Percentiles rank a stretch among this genome's conserved stretches.
These are phyloP conservation scores for Globisporangium rhizosaccharum DNA, from an alignment of 352 stramenopile genomes.

Conservation along the genomic window DNA sequence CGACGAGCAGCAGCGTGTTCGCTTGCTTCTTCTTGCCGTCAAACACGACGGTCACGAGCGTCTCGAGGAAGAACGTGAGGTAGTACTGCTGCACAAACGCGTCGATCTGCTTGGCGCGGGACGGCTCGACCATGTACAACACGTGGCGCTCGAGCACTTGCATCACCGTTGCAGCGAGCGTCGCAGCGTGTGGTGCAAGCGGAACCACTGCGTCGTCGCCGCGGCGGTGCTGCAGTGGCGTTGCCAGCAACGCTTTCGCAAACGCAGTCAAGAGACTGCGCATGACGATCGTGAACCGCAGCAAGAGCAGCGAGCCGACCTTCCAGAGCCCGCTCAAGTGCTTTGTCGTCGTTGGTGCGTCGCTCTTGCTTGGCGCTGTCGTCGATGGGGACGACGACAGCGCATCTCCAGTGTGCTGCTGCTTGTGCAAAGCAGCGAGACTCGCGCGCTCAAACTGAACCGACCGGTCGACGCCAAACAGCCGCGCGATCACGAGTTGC, in stretches of 20 bases:
- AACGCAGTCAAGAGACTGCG: slow-evolving; percentile 58
- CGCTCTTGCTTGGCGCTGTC: neutral
- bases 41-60: slow-evolving; percentile 64
- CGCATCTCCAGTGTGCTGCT: slow-evolving; percentile 5
- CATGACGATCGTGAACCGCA: slow-evolving; percentile 74
- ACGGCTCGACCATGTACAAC: slow-evolving; percentile 37
- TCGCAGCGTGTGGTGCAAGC: slow-evolving; percentile 53
- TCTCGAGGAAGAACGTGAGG: slow-evolving; percentile 74
- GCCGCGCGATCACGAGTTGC: slow-evolving; percentile 45
- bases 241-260: slow-evolving; percentile 60
- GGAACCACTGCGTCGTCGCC: slow-evolving; percentile 52
- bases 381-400: neutral
- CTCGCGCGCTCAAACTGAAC: slow-evolving; percentile 72
- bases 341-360: neutral
- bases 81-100: slow-evolving; percentile 73
- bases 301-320: slow-evolving; percentile 65
- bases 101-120: slow-evolving; percentile 38
- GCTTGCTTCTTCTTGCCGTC: slow-evolving; percentile 73
- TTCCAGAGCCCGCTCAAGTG: slow-evolving; percentile 57
- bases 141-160: slow-evolving; percentile 47
- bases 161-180: slow-evolving; percentile 36
- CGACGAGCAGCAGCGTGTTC: slow-evolving; percentile 63
- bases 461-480: slow-evolving; percentile 66
- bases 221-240: slow-evolving; percentile 56
- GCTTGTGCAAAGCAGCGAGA: slow-evolving; percentile 49